A percentile compares a stretch with the other conserved stretches of the same genome.
Conservation (phyloP, 805 yeast genomes). For the Cyberlindnera maritima region DNA sequence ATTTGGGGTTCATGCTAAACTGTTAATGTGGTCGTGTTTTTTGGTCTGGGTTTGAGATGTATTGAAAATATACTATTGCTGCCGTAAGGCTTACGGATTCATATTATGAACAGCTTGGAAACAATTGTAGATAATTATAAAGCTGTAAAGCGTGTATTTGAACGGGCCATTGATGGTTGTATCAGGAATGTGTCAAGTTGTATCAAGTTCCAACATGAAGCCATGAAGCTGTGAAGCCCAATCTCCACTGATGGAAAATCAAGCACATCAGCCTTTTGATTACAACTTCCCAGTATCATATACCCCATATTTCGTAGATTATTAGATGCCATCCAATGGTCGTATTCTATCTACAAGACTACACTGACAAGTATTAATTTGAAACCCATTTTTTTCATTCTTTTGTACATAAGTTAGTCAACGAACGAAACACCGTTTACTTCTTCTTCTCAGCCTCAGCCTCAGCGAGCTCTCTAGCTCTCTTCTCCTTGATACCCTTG, state of each 20-base stretch:
- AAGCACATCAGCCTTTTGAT: too few relatives aligned
- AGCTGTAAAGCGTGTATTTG: too few relatives aligned
- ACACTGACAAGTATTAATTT: not conserved
- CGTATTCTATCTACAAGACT: too few relatives aligned
- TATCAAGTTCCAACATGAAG: too few relatives aligned
- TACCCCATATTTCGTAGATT: too few relatives aligned
- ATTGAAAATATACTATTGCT: constrained; percentile 2
- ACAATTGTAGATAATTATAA: not conserved
- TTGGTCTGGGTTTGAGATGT: not conserved
- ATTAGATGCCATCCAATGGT: too few relatives aligned
- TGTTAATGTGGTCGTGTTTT: constrained; percentile 9
- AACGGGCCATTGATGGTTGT: too few relatives aligned
- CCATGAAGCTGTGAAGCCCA: too few relatives aligned
- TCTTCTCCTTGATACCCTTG: constrained; percentile 96
- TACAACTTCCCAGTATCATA: too few relatives aligned
- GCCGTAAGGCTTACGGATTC: constrained; percentile 11
- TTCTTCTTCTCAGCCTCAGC: constrained; percentile 99
- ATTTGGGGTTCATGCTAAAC: constrained; percentile 3
- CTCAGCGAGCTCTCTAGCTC: constrained; percentile 95
- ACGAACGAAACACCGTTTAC: constrained; percentile 43
- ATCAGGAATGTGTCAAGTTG: too few relatives aligned
- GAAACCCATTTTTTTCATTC: constrained; percentile 17
- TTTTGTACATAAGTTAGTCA: constrained; percentile 25
- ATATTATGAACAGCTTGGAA: not conserved
- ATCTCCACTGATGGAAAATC: too few relatives aligned